phyloP scores from a whole-genome alignment of 176 grass and related monocot genomes.

The Zizania latifolia region DNA sequence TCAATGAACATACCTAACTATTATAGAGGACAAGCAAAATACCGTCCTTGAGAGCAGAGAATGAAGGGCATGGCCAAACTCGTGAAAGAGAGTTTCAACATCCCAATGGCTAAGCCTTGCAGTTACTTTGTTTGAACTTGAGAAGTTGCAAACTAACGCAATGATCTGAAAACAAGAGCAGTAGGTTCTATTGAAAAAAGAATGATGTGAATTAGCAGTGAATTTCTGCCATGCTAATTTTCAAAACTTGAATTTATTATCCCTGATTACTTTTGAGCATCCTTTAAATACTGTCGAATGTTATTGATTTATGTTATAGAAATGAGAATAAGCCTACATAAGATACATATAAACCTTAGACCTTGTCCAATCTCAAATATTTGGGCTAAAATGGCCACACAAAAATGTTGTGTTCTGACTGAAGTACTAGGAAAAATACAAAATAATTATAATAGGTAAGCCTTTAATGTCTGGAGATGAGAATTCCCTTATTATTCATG shows the following conservation, averaged over 20 bases:
- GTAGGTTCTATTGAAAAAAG: slow-evolving; percentile 9
- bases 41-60: slow-evolving; percentile 97
- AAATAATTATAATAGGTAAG: not conserved
- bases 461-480: not conserved
- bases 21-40: slow-evolving; percentile 16
- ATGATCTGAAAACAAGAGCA: slow-evolving; percentile 60
- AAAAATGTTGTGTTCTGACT: not conserved
- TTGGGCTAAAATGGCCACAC: not conserved
- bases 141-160: slow-evolving; percentile 84
- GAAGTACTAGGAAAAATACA: not conserved
- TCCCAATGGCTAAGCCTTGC: slow-evolving; percentile 77
- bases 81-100: slow-evolving; percentile 94
- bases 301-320: slow-evolving; percentile 2
- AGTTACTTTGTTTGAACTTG: slow-evolving; percentile 49
- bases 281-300: not conserved
- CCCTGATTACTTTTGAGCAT: not conserved
- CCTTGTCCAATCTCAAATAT: not conserved
- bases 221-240: slow-evolving; percentile 1
- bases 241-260: slow-evolving; percentile 15
- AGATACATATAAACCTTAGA: not conserved
- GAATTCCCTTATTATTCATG: slow-evolving; percentile 14
- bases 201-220: not conserved
- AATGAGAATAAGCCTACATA: not conserved
- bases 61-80: slow-evolving; percentile 96
- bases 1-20: not conserved